Percentiles rank a stretch among this genome's conserved stretches.
Evolutionary conservation across 176 grass and related monocot species (phyloP).

Genomic region (Ensete ventricosum): DNA sequence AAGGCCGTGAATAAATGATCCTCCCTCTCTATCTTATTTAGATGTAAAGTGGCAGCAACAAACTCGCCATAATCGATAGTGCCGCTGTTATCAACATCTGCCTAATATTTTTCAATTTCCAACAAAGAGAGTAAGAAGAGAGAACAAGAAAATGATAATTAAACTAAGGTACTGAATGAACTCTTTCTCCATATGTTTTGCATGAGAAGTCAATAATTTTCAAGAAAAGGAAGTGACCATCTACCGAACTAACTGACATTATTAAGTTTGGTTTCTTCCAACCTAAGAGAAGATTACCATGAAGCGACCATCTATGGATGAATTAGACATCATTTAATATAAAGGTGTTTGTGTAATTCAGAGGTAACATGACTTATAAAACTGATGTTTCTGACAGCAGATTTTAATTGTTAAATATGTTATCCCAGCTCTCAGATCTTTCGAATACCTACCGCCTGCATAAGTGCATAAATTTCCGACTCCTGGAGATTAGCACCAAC

Average conservation of each 20-base stretch:
- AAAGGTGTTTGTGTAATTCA: no score
- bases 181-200: neutral
- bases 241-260: neutral
- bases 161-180: neutral
- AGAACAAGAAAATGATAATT: neutral
- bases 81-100: constrained; percentile 82
- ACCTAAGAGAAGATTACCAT: neutral
- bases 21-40: constrained; percentile 85
- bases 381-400: no score
- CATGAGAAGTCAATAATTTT: neutral
- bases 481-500: constrained; percentile 12
- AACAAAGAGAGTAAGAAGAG: neutral
- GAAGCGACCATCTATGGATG: no score
- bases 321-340: no score
- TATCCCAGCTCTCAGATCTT: neutral
- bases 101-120: constrained; percentile 30
- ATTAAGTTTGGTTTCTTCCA: neutral
- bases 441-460: neutral
- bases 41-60: constrained; percentile 73
- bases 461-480: constrained; percentile 6
- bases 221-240: neutral
- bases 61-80: constrained; percentile 93
- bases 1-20: constrained; percentile 90
- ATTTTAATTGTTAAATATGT: neutral
- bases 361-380: no score